Percentiles rank a stretch among this genome's conserved stretches.
Evolutionary conservation across 805 yeast genomes (phyloP).

Genomic region (Blastobotrys chiropterorum): DNA sequence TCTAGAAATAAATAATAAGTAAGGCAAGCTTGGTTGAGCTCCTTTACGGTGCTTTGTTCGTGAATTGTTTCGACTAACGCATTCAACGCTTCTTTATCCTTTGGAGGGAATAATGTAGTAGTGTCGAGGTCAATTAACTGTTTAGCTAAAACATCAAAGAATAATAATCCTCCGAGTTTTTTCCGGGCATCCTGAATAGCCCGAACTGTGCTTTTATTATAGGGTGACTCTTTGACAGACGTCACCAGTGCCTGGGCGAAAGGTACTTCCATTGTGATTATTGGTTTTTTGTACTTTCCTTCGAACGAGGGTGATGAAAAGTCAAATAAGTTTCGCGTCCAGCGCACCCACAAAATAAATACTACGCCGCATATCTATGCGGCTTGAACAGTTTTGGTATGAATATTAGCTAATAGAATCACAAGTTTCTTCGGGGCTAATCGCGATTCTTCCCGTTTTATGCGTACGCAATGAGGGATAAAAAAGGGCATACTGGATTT

Average conservation of each 20-base stretch:
- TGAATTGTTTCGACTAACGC: conserved; percentile 11
- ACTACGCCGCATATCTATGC: not conserved
- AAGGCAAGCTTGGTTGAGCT: conserved; percentile 14
- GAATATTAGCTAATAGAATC: too few relatives aligned
- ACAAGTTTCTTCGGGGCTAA: too few relatives aligned
- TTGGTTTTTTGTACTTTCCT: too few relatives aligned
- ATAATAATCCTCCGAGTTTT: conserved; percentile 13
- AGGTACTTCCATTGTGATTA: not conserved
- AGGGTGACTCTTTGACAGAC: conserved; percentile 9
- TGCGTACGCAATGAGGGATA: too few relatives aligned
- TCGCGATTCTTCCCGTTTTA: too few relatives aligned
- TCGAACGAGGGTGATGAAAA: too few relatives aligned
- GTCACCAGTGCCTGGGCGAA: conserved; percentile 16
- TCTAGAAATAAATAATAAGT: conserved; percentile 19
- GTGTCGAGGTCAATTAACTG: conserved; percentile 12
- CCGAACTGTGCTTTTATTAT: not conserved
- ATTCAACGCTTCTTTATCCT: conserved; percentile 6
- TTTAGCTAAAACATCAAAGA: conserved; percentile 15
- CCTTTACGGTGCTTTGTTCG: conserved; percentile 4
- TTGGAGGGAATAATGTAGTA: conserved; percentile 17
- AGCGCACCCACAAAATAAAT: too few relatives aligned
- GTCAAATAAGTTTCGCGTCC: too few relatives aligned
- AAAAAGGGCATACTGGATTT: too few relatives aligned
- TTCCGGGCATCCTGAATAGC: conserved; percentile 7
- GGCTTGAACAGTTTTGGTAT: too few relatives aligned